phyloP scores from a whole-genome alignment of 1,139 yeast genomes.

The Hanseniaspora sp. region DNA sequence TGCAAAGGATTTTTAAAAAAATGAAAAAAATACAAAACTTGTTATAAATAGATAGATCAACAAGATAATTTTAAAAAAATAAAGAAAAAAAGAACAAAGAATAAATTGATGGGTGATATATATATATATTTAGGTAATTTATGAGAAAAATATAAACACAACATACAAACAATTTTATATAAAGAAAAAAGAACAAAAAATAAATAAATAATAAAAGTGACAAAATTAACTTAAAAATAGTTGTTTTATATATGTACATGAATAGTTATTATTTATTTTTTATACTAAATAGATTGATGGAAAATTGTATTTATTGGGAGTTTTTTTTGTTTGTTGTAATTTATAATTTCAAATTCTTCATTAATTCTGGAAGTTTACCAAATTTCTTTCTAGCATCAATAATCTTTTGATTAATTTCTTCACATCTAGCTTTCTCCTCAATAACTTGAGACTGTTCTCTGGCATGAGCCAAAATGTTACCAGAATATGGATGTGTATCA shows the following conservation, averaged over 20 bases:
- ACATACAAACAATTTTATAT: not conserved
- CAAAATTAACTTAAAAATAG: too few relatives aligned
- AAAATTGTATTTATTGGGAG: too few relatives aligned
- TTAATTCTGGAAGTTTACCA: constrained; percentile 7
- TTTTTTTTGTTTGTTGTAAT: constrained; percentile 12
- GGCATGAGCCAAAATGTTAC: constrained; percentile 75
- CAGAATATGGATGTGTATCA: constrained; percentile 72
- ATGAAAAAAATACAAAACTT: not conserved
- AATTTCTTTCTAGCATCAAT: constrained; percentile 11
- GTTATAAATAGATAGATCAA: not conserved
- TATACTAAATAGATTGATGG: too few relatives aligned
- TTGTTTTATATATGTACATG: not conserved
- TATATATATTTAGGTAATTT: not conserved
- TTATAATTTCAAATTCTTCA: constrained; percentile 15
- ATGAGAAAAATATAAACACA: not conserved
- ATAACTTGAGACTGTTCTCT: constrained; percentile 56
- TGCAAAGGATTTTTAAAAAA: constrained; percentile 28
- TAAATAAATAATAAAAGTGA: not conserved
- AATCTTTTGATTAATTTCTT: constrained; percentile 4
- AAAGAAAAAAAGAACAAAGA: not conserved
- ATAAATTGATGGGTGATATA: not conserved
- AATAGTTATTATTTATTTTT: not conserved
- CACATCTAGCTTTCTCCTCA: constrained; percentile 27
- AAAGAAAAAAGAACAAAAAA: not conserved
- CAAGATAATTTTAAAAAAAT: not conserved